Base-by-base conservation (phyloP, 352 stramenopile genomes). In the Globisporangium nunn region DNA sequence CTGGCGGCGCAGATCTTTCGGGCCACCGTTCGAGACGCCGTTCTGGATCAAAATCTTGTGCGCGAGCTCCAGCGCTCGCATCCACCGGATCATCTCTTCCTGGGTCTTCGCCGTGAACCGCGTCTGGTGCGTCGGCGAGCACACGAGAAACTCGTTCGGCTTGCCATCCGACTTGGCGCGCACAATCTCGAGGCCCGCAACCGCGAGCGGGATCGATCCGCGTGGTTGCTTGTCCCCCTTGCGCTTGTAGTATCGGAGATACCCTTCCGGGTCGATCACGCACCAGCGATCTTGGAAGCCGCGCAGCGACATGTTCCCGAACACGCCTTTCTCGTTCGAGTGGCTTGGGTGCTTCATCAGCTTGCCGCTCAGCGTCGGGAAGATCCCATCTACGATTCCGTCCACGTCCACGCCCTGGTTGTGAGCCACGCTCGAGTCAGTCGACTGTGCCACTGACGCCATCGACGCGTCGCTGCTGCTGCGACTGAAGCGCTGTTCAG, bases 291-390 rank as follows among this genome's bases (percentile, higher is more conserved):
- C 80, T 0, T 81, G 78, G 53, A 88, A 75, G 8, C 83, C 83
- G 29, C 80, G 76, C 11, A 93, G 50, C 28, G 75, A 87, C 75
- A 93, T 89, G 56, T 90, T 90, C 17, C 77, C 78, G 31, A 93
- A 88, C 41, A 88, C 49, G 0, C 83, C 70, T 57, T 78, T 86
- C 59, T 93, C 83, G 45, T 93, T 91, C 40, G 77, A 89, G 52
- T 89, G 75, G 39, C 74, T 88, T 4, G 83, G 75, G 52, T 91
- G 79, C 52, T 93, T 93, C 55, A 83, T 80, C 45, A 93, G 60
- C 41, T 77, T 62, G 2, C 83, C 83, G 41, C 65, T 74, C 52
- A 80, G 73, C 3, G 52, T 60, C 23, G 79, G 81, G 59, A 87
- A 58, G 28, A 54, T 61, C n/a, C 56, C 61, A 15, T 67, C 56